A percentile compares a stretch with the other conserved stretches of the same genome.
These are phyloP conservation scores for Dictyostelium discoideum DNA, from an alignment of 78 protist genomes.

Conservation along the genomic window dicty_2.7 NC_007088.5:5843501-5844000, in stretches of 20 bases:
- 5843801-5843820: background rate
- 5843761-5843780: constrained; percentile 16
- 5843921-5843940: background rate
- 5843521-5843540: background rate
- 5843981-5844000: constrained; percentile 9
- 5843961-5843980: background rate
- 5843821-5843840: constrained; percentile 1
- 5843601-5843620: constrained; percentile 64
- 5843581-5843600: background rate
- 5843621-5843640: background rate
- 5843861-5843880: background rate
- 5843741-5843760: background rate
- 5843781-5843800: background rate
- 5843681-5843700: background rate
- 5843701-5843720: background rate
- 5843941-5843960: constrained; percentile 25
- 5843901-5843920: constrained; percentile 35
- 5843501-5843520: constrained; percentile 72
- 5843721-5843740: background rate
- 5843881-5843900: constrained; percentile 22
- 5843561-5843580: background rate
- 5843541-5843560: background rate
- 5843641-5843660: background rate
- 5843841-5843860: constrained; percentile 12
- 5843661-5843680: constrained; percentile 22